These are phyloP conservation scores for Populus tremula DNA, from an alignment of 345 rosid species.

Conservation along the genomic window DNA sequence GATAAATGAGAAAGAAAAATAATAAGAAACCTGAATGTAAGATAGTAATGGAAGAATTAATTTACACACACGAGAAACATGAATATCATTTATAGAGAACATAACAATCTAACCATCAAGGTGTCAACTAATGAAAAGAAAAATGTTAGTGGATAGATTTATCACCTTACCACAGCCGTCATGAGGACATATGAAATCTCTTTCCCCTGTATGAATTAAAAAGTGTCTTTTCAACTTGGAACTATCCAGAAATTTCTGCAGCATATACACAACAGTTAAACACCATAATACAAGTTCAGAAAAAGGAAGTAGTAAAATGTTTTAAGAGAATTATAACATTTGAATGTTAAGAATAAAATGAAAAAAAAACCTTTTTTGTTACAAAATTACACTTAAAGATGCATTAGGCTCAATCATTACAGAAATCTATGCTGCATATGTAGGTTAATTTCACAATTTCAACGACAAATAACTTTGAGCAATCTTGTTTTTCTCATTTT, in stretches of 20 bases:
- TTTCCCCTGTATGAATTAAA: constrained; percentile 92
- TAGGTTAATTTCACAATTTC: background rate
- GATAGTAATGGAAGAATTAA: background rate
- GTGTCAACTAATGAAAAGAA: background rate
- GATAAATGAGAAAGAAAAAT: background rate
- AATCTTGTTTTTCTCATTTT: background rate
- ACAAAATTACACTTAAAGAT: background rate
- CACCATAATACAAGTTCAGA: constrained; percentile 7
- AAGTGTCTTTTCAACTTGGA: constrained; percentile 93
- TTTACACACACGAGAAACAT: background rate
- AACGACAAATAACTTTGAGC: background rate
- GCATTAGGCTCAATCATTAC: background rate
- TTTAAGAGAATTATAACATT: background rate
- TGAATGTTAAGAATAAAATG: background rate
- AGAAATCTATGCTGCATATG: background rate
- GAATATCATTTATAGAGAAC: background rate
- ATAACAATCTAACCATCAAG: background rate
- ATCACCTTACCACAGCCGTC: constrained; percentile 99
- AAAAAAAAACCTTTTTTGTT: background rate
- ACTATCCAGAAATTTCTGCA: constrained; percentile 98
- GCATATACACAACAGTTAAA: constrained; percentile 15
- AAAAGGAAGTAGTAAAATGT: background rate
- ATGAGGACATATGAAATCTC: constrained; percentile 79
- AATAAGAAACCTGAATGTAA: background rate
- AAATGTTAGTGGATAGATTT: constrained; percentile 9